Conservation (phyloP, 768 basidiomycete genomes). For the Pulveroboletus sp. region DNA sequence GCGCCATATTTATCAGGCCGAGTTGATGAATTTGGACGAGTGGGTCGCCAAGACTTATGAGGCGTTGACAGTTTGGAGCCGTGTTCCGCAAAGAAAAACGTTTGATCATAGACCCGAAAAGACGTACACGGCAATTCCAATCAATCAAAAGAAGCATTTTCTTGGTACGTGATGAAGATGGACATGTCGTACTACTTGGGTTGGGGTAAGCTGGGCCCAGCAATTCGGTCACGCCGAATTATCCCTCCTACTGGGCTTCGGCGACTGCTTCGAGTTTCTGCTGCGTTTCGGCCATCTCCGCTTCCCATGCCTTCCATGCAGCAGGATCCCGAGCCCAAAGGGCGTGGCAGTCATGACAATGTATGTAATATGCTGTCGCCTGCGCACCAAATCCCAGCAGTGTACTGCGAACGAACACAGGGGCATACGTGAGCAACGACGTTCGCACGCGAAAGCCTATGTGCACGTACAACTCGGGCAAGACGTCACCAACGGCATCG, state of each 20-base stretch:
- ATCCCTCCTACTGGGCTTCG: neutral
- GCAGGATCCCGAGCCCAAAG: constrained; percentile 33
- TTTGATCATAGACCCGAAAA: neutral
- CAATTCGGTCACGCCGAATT: neutral
- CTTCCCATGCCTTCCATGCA: constrained; percentile 40
- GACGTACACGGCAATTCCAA: neutral
- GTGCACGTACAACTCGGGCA: constrained; percentile 53
- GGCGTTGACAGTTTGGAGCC: constrained; percentile 46
- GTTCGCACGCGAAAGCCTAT: neutral
- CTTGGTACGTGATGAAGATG: neutral
- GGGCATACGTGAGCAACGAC: constrained; percentile 3
- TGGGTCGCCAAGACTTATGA: constrained; percentile 49
- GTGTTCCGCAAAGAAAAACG: neutral
- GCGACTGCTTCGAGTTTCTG: constrained; percentile 27
- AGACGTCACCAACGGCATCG: constrained; percentile 46
- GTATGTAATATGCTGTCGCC: constrained; percentile 42
- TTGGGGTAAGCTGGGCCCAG: neutral
- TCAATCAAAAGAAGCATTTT: no score
- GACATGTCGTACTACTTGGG: neutral
- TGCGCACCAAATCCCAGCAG: constrained; percentile 37
- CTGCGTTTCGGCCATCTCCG: constrained; percentile 38
- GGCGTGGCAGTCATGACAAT: constrained; percentile 45
- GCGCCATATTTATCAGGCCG: constrained; percentile 49
- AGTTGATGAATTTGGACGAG: constrained; percentile 42
- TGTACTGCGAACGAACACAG: constrained; percentile 25